Evolutionary conservation across 2,329 filamentous ascomycete species (phyloP), one percentile per base, ranked within the genome.

Genomic region (Fusarium illudens): DNA sequence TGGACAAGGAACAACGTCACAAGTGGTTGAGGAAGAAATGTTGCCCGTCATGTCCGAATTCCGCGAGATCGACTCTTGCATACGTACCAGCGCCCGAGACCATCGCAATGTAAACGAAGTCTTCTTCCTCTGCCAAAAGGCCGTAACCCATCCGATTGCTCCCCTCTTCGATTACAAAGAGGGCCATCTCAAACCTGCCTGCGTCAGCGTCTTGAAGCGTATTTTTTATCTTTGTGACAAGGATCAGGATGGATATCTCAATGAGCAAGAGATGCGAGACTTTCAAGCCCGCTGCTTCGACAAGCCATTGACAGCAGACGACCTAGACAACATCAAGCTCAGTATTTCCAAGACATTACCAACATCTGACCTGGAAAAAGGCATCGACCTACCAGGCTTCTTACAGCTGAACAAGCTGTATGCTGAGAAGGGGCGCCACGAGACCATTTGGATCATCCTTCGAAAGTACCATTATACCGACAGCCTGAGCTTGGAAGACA

Each of bases 161-260:
- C 96, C 96, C 7, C 86, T 99, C 6, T 99, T 97, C 77, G 96
- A 99, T 79, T 94, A 96, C 62, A 99, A 98, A 80, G 96, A 99
- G 79, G 89, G 84, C 1, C 87, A 89, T 59, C 83, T 99, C 53
- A 99, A 99, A 80, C 94, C 94, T 0, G 92, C 92, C 1, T 96
- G 95, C 33, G 87, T 96, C 11, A 91, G 92, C 37, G 96, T 96
- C 3, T 80, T 99, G 54, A 92, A 90, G 73, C 87, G 96, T 50
- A 92, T 99, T 53, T 99, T 99, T 80, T 98, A 97, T 75, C 86
- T 99, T 4, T 97, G 93, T 74, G 96, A 99, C 79, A 96, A 94
- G 79, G 96, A 99, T 75, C 94, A 97, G 76, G 96, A 99, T 78
- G 95, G 95, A 4, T 92, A 92, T 73, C 84, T 98, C 70, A 97